Conservation (phyloP, 208 protist species). For the Naegleria lovaniensis region DNA sequence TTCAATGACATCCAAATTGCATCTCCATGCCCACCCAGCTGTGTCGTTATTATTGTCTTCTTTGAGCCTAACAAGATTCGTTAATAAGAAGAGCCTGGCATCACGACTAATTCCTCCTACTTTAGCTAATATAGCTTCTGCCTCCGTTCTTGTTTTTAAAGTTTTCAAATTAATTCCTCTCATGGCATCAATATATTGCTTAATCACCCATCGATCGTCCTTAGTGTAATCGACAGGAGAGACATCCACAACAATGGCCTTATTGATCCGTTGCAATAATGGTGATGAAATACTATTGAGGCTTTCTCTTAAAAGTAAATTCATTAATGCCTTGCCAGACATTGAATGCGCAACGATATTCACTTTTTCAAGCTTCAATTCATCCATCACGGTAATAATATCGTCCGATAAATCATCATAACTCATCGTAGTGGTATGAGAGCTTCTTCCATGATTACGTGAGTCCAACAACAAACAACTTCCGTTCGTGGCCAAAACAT, state of each 20-base stretch:
- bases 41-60: not conserved
- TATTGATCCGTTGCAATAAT: not conserved
- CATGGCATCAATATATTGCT: not conserved
- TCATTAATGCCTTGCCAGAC: not conserved
- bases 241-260: not conserved
- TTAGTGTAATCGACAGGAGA: not conserved
- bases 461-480: not conserved
- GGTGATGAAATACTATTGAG: not conserved
- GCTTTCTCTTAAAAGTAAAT: not conserved
- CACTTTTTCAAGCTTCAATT: not conserved
- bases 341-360: not conserved
- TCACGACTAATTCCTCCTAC: not conserved
- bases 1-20: constrained; percentile 3
- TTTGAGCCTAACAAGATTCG: not conserved
- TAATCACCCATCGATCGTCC: not conserved
- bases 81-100: not conserved
- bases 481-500: not conserved
- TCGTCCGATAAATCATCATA: not conserved
- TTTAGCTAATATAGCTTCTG: not conserved
- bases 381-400: not conserved
- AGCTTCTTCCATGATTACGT: not conserved
- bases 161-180: not conserved
- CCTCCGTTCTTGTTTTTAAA: not conserved
- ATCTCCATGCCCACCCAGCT: not conserved
- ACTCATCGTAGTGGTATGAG: not conserved